Conservation (phyloP, 2,329 filamentous ascomycete species). For the Fusarium proliferatum region DNA sequence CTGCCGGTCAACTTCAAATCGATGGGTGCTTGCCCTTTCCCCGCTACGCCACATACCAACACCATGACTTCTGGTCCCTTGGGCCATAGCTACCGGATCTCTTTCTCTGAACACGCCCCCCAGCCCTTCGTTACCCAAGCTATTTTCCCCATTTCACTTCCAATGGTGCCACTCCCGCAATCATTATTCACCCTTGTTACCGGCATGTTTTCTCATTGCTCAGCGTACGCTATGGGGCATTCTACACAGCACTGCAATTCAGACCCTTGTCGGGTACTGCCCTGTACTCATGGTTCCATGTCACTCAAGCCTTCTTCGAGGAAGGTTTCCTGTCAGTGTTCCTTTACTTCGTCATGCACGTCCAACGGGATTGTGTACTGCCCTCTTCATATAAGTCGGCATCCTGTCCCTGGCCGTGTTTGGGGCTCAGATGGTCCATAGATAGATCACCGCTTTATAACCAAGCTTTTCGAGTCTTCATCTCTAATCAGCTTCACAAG, state of each 20-base stretch:
- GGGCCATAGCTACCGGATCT: constrained; percentile 41
- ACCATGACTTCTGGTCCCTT: constrained; percentile 43
- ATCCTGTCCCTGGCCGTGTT: constrained; percentile 45
- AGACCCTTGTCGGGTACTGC: constrained; percentile 41
- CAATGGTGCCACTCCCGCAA: constrained; percentile 46
- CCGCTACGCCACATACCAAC: constrained; percentile 48
- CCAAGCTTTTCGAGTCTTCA: constrained; percentile 37
- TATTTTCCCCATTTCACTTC: constrained; percentile 33
- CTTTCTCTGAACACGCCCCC: constrained; percentile 28
- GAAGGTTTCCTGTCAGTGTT: constrained; percentile 43
- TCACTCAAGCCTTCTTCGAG: constrained; percentile 44
- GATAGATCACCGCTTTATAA: constrained; percentile 44
- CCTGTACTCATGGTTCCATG: constrained; percentile 42
- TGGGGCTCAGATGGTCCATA: constrained; percentile 48
- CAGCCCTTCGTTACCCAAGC: constrained; percentile 25
- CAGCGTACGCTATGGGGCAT: constrained; percentile 37
- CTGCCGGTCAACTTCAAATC: constrained; percentile 41
- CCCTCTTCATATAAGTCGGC: constrained; percentile 48
- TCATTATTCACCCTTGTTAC: constrained; percentile 37
- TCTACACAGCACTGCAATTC: constrained; percentile 37
- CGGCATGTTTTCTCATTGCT: constrained; percentile 42
- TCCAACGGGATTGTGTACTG: constrained; percentile 41
- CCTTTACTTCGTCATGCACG: constrained; percentile 46
- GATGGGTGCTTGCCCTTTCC: constrained; percentile 44
- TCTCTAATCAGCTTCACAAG: constrained; percentile 38